Evolutionary conservation across 2,329 filamentous ascomycete species (phyloP).

Genomic region (Alternaria sp.): DNA sequence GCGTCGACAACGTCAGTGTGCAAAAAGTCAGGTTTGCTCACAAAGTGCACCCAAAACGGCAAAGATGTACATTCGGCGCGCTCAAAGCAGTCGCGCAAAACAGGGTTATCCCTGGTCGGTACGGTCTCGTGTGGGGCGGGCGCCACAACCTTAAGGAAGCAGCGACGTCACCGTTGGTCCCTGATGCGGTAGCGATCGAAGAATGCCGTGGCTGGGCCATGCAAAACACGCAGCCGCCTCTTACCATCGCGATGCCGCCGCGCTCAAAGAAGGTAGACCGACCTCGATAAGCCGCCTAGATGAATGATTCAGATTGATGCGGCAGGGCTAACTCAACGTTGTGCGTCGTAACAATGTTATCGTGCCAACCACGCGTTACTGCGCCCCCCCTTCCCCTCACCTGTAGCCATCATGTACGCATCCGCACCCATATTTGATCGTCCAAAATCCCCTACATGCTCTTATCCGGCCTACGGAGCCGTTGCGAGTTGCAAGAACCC

Average conservation of each 20-base stretch:
- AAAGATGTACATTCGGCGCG: constrained; percentile 21
- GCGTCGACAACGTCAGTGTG: constrained; percentile 7
- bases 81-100: constrained; percentile 20
- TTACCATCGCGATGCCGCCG: constrained; percentile 6
- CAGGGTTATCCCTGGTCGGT: constrained; percentile 10
- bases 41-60: constrained; percentile 5
- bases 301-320: neutral
- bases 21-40: constrained; percentile 14
- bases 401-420: neutral
- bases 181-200: constrained; percentile 12
- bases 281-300: neutral
- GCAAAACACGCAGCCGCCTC: neutral
- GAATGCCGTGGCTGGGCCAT: constrained; percentile 14
- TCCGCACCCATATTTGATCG: constrained; percentile 1
- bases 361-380: constrained; percentile 16
- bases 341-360: constrained; percentile 6
- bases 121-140: constrained; percentile 5
- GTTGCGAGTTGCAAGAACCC: neutral
- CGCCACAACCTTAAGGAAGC: constrained; percentile 28
- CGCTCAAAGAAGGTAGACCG: constrained; percentile 5
- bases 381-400: constrained; percentile 15
- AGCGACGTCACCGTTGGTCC: constrained; percentile 18
- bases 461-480: constrained; percentile 1
- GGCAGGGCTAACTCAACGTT: constrained; percentile 1
- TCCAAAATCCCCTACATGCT: neutral